Evolutionary conservation across 176 grass and related monocot species (phyloP), one percentile per base, ranked within the genome.

Genomic region (Phragmites australis): DNA sequence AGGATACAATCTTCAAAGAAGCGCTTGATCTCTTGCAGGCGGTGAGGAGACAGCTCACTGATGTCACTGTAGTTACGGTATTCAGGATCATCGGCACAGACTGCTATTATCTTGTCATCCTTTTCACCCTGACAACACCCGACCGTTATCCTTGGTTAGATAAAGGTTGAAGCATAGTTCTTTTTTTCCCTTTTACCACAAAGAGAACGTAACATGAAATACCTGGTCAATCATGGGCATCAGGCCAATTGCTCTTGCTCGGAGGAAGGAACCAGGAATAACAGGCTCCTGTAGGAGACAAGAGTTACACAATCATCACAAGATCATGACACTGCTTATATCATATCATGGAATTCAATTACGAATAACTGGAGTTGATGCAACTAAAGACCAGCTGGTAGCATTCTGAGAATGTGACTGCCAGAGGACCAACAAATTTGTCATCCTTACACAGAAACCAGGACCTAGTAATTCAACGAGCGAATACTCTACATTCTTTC

Each of bases 181-280:
- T 29, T 70, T 10, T 19, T 40, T 30, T 45, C 46, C 11, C 30
- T 76, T 27, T 64, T 26, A 73, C 21, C 9, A 50, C 13, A 9
- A 63, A 19, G 3, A 68, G 31, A 53, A 26, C 23, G 4, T 10
- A 27, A 40, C 3, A 4, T 21, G 29, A 60, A 75, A 85, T 85
- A 90, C 91, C 84, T 93, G 91, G 82, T 93, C 87, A 79, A 93
- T 93, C 87, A 93, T 90, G 27, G 91, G 91, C 91, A 93, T 93
- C 62, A 93, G 87, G 18, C 87, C 91, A 57, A 93, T 93, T 71
- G 87, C 87, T 68, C 84, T 89, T 62, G 87, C 91, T 50, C 84
- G 81, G 19, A 93, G 81, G 34, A 93, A 90, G 12, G 84, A 87
- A 64, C 91, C 72, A 53, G 91, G 77, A 85, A 93, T 29, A 65